These are phyloP conservation scores for Macrolepiota dolichaula DNA, from an alignment of 768 basidiomycete species.

Conservation along the genomic window DNA sequence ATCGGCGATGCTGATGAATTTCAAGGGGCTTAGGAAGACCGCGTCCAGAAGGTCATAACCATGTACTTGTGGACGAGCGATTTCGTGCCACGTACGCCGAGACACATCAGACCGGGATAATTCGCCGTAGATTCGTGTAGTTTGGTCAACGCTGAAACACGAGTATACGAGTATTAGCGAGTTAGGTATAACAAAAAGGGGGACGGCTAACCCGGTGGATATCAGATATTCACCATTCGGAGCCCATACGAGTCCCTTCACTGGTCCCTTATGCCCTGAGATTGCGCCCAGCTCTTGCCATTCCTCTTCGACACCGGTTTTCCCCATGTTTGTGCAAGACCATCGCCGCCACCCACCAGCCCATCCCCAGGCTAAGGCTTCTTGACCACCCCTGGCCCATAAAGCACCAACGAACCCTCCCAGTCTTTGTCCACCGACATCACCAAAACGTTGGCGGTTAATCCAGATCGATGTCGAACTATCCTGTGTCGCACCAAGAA, in stretches of 20 bases:
- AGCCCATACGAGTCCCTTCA: slow-evolving; percentile 84
- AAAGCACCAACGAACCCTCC: slow-evolving; percentile 91
- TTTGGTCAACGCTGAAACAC: slow-evolving; percentile 75
- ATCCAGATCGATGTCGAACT: slow-evolving; percentile 78
- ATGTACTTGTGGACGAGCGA: slow-evolving; percentile 92
- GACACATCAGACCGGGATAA: slow-evolving; percentile 15
- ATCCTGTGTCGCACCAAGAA: slow-evolving; percentile 30
- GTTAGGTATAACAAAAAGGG: not conserved
- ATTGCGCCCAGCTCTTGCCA: slow-evolving; percentile 83
- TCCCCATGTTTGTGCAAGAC: slow-evolving; percentile 36
- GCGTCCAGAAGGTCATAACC: slow-evolving; percentile 90
- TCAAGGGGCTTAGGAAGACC: slow-evolving; percentile 69
- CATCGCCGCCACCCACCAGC: slow-evolving; percentile 92
- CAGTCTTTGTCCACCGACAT: slow-evolving; percentile 85
- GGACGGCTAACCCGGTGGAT: slow-evolving; percentile 62
- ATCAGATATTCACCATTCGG: slow-evolving; percentile 82
- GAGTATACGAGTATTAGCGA: slow-evolving; percentile 10
- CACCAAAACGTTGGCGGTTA: slow-evolving; percentile 87
- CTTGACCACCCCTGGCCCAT: slow-evolving; percentile 64
- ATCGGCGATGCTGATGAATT: slow-evolving; percentile 89
- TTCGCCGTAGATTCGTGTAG: slow-evolving; percentile 82
- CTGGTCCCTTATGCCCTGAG: slow-evolving; percentile 80
- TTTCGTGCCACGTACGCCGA: slow-evolving; percentile 67
- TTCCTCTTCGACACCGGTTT: slow-evolving; percentile 27
- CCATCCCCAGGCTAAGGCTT: slow-evolving; percentile 89